Base-by-base conservation (phyloP, 768 basidiomycete genomes). In the Termitomyces sp. region DNA sequence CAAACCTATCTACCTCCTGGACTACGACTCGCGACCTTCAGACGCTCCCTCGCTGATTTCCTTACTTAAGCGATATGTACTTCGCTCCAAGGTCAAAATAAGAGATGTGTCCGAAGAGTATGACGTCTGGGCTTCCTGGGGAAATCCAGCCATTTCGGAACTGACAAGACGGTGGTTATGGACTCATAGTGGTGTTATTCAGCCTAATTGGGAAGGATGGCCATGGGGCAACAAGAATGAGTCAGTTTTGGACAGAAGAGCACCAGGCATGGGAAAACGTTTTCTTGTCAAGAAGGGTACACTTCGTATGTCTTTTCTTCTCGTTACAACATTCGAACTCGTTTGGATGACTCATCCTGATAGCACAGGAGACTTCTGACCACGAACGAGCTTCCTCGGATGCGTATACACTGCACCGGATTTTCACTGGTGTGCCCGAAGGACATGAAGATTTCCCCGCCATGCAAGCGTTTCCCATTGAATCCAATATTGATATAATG, bases 401-500 rank as follows among this genome's bases (percentile, higher is more conserved):
- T 38, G 84, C 83, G 35, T 97, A 95, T 71, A 78, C 84, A 44
- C 71, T 93, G 1, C 94, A 95, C 65, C 84, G 97, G 36, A 87
- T 95, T 62, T 58, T 86, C 18, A 84, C 84, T 48, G 94, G 95
- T 4, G 89, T 98, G 3, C 92, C 97, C 1, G 97, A 99, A 78
- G 95, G 96, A 0, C 76, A 76, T 12, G 69, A 70, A 0, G 97
- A 99, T 69, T 89, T 97, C 3, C 73, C 76, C 5, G 88, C 93
- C 15, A 81, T 87, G 69, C 84, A 88, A 9, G 85, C 93, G 0
- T 88, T 98, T 65, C 97, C 97, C 4, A 89, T 98, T 79, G 96
- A 99, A 64, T 94, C 92, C 7, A 94, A 96, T 73, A 76, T 98
- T 66, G 97, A 99, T 71, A 77, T 91, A 45, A 98, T 98, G 91